These are phyloP conservation scores for Hypoxylon subgilvum DNA, from an alignment of 495 filamentous ascomycete genomes.

Conservation along the genomic window DNA sequence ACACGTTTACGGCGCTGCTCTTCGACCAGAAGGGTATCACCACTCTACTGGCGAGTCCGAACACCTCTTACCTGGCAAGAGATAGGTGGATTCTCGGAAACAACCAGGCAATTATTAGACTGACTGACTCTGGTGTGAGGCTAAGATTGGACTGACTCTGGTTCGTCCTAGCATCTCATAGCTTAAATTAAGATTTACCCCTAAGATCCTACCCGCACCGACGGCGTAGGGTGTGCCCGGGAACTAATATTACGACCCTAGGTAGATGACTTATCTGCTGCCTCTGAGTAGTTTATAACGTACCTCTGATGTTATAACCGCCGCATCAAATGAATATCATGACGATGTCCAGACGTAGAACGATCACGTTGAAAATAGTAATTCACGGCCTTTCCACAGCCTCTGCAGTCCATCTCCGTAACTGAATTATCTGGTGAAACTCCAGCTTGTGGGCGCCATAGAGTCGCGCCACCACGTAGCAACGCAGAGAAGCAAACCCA, in stretches of 20 bases:
- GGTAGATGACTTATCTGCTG: constrained; percentile 18
- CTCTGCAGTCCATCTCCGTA: background rate
- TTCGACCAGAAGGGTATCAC: constrained; percentile 16
- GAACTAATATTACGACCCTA: constrained; percentile 20
- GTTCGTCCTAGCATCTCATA: background rate
- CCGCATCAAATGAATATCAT: constrained; percentile 15
- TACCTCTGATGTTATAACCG: constrained; percentile 1
- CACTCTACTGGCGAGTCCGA: background rate
- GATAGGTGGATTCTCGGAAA: background rate
- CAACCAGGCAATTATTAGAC: background rate
- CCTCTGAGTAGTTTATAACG: background rate
- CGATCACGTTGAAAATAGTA: background rate
- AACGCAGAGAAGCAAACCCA: background rate
- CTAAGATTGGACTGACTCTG: background rate
- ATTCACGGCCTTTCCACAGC: background rate
- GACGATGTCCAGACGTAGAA: background rate
- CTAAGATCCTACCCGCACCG: background rate
- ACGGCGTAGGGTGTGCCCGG: constrained; percentile 24
- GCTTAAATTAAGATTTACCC: constrained; percentile 7
- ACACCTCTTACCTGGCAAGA: background rate
- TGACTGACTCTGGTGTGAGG: no score
- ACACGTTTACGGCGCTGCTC: background rate
- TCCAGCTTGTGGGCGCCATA: background rate
- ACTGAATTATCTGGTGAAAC: background rate
- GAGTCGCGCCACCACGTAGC: constrained; percentile 5